A percentile compares a stretch with the other conserved stretches of the same genome.
Conservation (phyloP, 208 protist genomes). For the Trypanosoma lewisi region DNA sequence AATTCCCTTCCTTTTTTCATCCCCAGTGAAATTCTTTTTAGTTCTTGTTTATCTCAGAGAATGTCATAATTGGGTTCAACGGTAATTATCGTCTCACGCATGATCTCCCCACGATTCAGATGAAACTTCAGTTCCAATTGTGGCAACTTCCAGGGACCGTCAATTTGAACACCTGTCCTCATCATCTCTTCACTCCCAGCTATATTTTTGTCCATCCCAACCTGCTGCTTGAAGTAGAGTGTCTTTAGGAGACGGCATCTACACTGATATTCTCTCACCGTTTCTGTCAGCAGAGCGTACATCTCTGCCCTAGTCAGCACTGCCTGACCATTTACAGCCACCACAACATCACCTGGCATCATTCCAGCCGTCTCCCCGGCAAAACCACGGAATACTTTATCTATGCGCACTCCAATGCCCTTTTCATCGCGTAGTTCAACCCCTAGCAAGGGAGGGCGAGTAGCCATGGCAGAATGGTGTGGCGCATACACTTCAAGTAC, state of each 20-base stretch:
- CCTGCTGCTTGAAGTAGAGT: slow-evolving; percentile 19
- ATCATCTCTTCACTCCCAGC: neutral
- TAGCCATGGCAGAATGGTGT: slow-evolving; percentile 44
- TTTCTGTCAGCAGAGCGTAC: slow-evolving; percentile 48
- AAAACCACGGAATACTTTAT: slow-evolving; percentile 47
- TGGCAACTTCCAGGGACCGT: slow-evolving; percentile 6
- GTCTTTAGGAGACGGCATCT: slow-evolving; percentile 41
- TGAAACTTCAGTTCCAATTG: slow-evolving; percentile 20
- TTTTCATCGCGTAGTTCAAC: slow-evolving; percentile 55
- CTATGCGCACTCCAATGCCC: slow-evolving; percentile 38
- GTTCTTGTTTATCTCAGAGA: neutral
- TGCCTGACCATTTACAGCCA: slow-evolving; percentile 38
- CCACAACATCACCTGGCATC: slow-evolving; percentile 44
- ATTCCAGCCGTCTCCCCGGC: slow-evolving; percentile 45
- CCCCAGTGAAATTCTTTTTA: neutral
- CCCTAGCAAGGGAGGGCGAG: slow-evolving; percentile 51
- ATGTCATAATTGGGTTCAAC: slow-evolving; percentile 2
- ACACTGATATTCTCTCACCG: slow-evolving; percentile 41
- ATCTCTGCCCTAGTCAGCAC: slow-evolving; percentile 50
- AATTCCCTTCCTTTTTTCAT: neutral
- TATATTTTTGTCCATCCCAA: neutral
- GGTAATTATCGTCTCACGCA: slow-evolving; percentile 11
- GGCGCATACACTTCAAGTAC: slow-evolving; percentile 67
- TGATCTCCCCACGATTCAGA: slow-evolving; percentile 18
- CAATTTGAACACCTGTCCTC: neutral